Evolutionary conservation across 2,329 filamentous ascomycete species (phyloP).

Genomic region (Alternaria tenuissima): DNA sequence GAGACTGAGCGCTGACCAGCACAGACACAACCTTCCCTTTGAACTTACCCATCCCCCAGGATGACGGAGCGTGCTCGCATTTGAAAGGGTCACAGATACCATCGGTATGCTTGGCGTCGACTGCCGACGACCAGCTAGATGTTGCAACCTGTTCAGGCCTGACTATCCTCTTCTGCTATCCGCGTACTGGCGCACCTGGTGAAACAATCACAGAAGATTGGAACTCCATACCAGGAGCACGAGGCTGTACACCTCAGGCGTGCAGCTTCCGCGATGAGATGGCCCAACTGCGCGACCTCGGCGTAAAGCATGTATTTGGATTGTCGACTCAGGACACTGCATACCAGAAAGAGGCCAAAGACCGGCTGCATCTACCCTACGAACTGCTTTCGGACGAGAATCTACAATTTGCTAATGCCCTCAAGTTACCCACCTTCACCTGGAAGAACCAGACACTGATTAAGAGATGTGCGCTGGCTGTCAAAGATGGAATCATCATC

Average conservation of each 20-base stretch:
- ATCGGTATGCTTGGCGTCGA: constrained; percentile 45
- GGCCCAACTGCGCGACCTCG: constrained; percentile 23
- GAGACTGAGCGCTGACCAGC: constrained; percentile 21
- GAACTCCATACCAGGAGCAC: constrained; percentile 55
- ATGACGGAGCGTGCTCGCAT: constrained; percentile 54
- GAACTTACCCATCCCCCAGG: constrained; percentile 49
- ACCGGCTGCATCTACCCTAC: constrained; percentile 52
- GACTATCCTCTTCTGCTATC: constrained; percentile 55
- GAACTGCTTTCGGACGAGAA: constrained; percentile 54
- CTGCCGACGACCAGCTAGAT: constrained; percentile 38
- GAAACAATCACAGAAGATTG: constrained; percentile 53
- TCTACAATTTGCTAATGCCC: constrained; percentile 42
- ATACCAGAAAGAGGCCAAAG: constrained; percentile 52
- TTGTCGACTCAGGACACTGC: constrained; percentile 52
- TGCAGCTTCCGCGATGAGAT: constrained; percentile 54
- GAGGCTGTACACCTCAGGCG: constrained; percentile 55
- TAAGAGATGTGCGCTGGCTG: constrained; percentile 51
- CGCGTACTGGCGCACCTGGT: constrained; percentile 50
- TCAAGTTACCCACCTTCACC: constrained; percentile 53
- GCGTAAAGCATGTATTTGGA: constrained; percentile 48
- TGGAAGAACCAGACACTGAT: constrained; percentile 50
- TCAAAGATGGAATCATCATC: constrained; percentile 52
- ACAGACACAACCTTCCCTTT: constrained; percentile 42
- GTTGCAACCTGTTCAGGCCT: constrained; percentile 49
- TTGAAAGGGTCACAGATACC: constrained; percentile 37